These are phyloP conservation scores for Mycena sanguinolenta DNA, from an alignment of 768 basidiomycete species.

Conservation along the genomic window DNA sequence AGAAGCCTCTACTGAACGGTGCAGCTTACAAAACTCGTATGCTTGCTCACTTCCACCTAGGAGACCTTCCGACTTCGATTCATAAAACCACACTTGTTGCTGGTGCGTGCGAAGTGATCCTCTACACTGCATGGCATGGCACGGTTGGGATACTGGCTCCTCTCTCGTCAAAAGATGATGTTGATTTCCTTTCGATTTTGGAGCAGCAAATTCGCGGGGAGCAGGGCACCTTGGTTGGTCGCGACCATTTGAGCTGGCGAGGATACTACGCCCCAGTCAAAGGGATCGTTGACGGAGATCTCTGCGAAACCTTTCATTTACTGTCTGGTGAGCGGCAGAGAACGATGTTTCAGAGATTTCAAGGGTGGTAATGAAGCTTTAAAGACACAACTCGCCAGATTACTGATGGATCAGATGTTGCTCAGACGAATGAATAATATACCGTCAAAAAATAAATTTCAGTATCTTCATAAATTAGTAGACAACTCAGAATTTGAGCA, in stretches of 20 bases:
- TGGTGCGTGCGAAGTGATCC: slow-evolving; percentile 91
- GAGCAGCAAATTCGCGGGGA: slow-evolving; percentile 96
- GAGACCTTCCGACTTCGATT: slow-evolving; percentile 90
- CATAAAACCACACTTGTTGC: slow-evolving; percentile 92
- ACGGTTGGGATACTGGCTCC: slow-evolving; percentile 94
- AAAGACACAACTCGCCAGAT: no score
- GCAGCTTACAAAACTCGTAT: slow-evolving; percentile 95
- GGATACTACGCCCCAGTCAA: slow-evolving; percentile 97
- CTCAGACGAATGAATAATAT: no score
- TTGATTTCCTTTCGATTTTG: slow-evolving; percentile 95
- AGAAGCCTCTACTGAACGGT: slow-evolving; percentile 92
- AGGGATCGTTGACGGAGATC: slow-evolving; percentile 93
- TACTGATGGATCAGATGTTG: no score
- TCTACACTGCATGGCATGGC: slow-evolving; percentile 94
- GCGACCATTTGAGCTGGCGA: slow-evolving; percentile 95
- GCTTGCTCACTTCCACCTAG: slow-evolving; percentile 90
- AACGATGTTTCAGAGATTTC: no score
- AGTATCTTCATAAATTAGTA: no score
- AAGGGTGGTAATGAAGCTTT: no score
- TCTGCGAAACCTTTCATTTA: slow-evolving; percentile 91
- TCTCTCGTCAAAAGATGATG: slow-evolving; percentile 95
- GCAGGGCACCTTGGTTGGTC: slow-evolving; percentile 85
- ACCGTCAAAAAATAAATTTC: no score
- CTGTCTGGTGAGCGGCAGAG: slow-evolving; percentile 84
- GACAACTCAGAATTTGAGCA: no score